Base-by-base conservation (phyloP, 768 basidiomycete species). In the Lepiota venenata region DNA sequence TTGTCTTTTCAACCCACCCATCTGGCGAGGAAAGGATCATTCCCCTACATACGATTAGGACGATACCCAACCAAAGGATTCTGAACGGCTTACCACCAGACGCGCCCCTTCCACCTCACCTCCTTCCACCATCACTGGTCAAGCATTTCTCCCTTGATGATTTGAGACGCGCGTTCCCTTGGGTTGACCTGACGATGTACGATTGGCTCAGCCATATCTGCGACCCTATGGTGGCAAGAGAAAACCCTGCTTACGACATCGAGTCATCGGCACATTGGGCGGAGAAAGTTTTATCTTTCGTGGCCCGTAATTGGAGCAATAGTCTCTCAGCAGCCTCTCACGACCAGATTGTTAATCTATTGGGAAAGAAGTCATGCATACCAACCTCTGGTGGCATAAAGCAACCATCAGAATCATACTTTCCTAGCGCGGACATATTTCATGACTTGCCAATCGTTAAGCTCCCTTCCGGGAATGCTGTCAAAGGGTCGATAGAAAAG, bases 371-470 rank as follows among this genome's bases (percentile, higher is more conserved):
- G 18, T 57, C 82, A 1, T 89, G 87, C 61, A 79, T 93, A 38
- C 89, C 90, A 15, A 91, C 87, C 8, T 82, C 80, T 18, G 71
- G 69, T 14, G 96, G 96, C 6, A 78, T 95, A 72, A 85, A 82
- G 56, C 63, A 69, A 37, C 91, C 95, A 0, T 70, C 71, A 7
- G 82, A 92, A 54, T 71, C 88, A 2, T 98, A 97, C 69, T 95
- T 97, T 64, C 72, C 87, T 10, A 92, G 83, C 56, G 92, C 87
- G 40, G 84, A 91, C 62, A 74, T 98, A 42, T 98, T 99, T 66
- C 79, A 82, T n/a, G 95, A 98, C 66, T 75, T 96, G 22, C 85
- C 95, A 0, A 80, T 92, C 40, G 84, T 94, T 5, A 78, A 73
- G 1, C 71, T 97, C 42, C 80, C 91, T 1, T 89, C 86, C 4